These are phyloP conservation scores for Kodamaea kakaduensis DNA, from an alignment of 805 yeast genomes.

Conservation along the genomic window DNA sequence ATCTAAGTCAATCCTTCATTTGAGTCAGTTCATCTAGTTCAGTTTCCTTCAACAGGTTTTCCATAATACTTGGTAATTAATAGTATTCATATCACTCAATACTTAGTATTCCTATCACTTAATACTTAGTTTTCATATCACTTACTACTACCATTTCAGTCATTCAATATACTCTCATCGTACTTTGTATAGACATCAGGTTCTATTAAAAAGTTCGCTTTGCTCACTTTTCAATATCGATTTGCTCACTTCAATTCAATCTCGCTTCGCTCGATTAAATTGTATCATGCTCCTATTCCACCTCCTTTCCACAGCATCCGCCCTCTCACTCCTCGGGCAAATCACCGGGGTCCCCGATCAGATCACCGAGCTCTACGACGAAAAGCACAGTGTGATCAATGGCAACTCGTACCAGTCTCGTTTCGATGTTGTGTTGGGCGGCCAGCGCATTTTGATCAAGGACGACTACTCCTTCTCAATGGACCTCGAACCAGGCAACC, in stretches of 20 bases:
- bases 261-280: not conserved
- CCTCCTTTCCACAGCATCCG: not conserved
- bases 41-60: too few species aligned
- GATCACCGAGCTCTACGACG: constrained; percentile 9
- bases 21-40: too few species aligned
- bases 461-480: constrained; percentile 22
- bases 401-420: constrained; percentile 33
- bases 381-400: constrained; percentile 22
- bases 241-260: too few species aligned
- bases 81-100: too few species aligned
- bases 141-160: too few species aligned
- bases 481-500: constrained; percentile 27
- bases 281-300: not conserved
- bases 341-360: constrained; percentile 27
- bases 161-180: too few species aligned
- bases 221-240: not conserved
- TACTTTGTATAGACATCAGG: too few species aligned
- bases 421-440: constrained; percentile 21
- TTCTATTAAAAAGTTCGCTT: too few species aligned
- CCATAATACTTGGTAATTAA: too few species aligned
- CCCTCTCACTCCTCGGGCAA: constrained; percentile 19
- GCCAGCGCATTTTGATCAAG: constrained; percentile 19
- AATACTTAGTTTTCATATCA: too few species aligned
- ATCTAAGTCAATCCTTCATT: too few species aligned
- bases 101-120: too few species aligned